Evolutionary conservation across 106 monocot genomes (phyloP), one percentile per base, ranked within the genome.

Genomic region (Apostasia shenzhenica): DNA sequence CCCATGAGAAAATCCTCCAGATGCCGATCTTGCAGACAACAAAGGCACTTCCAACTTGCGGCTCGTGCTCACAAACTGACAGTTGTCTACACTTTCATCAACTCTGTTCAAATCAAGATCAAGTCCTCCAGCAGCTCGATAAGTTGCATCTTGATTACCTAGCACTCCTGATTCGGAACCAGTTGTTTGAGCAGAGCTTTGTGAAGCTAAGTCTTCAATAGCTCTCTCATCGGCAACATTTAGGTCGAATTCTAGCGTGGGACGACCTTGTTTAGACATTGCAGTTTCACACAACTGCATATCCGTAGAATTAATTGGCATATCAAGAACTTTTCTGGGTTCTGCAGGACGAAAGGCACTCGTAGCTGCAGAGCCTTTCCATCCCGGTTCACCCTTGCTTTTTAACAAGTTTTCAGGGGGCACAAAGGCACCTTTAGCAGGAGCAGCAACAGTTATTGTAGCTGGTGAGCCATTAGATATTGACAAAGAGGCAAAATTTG

Each of bases 331-430:
- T 70, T 84, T 95, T 48, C 94, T 72, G 2, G 94, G 91, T 71
- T 91, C 91, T 12, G 94, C 91, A 43, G 94, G 94, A 1, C 91
- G 91, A 71, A 95, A 95, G 45, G 94, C 94, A 74, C 94, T 95
- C 41, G 94, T 95, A 11, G 94, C 94, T 53, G 94, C 94, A 46
- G 94, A 91, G 1, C 94, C 94, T 84, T 91, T 95, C 94, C 94
- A 95, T 8, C 94, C 94, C 63, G 68, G 67, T 65, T 91, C 88
- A 7, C 51, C 77, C 61, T 85, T 88, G 50, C 55, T 77, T 57
- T 70, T 78, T 42, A 83, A 63, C 9, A 91, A 71, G 56, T 79
- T 79, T 57, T 88, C 91, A 42, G 83, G 88, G 26, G 88, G 91
- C 63, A 88, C 75, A 77, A 95, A 91, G 47, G 88, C 77, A 26